Conservation (phyloP, 2,329 filamentous ascomycete species). For the Beauveria australis region DNA sequence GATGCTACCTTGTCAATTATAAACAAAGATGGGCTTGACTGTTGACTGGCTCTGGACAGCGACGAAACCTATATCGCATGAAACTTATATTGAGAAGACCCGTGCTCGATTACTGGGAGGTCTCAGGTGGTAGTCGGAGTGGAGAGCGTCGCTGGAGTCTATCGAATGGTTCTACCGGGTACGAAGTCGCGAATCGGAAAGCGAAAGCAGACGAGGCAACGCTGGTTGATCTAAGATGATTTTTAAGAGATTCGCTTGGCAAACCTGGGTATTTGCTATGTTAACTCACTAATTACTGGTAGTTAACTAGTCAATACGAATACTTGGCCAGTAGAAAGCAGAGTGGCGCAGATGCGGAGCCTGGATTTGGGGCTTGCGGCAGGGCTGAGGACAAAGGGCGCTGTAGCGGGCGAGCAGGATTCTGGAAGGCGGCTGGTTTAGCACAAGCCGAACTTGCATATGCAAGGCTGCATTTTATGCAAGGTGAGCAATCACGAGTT, state of each 20-base stretch:
- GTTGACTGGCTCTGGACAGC: not conserved
- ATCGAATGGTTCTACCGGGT: not conserved
- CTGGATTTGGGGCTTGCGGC: not conserved
- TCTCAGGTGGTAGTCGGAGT: not conserved
- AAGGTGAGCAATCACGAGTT: no score
- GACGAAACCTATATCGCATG: not conserved
- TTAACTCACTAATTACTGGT: not conserved
- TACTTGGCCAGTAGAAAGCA: not conserved
- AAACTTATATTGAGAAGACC: not conserved
- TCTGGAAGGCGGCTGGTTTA: not conserved
- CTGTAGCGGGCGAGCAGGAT: not conserved
- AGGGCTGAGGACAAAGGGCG: not conserved
- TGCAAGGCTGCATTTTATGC: no score
- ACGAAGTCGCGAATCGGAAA: not conserved
- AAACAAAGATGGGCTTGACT: not conserved
- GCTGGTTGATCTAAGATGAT: not conserved
- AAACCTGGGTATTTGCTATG: not conserved
- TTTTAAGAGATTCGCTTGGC: not conserved
- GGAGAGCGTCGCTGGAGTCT: not conserved
- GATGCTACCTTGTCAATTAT: no score
- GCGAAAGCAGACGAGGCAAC: not conserved
- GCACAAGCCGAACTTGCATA: no score
- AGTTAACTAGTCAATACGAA: not conserved
- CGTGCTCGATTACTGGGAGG: not conserved
- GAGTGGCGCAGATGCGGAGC: not conserved